phyloP scores from a whole-genome alignment of 306 rosid genomes.

The Cucurbita maxima region DNA sequence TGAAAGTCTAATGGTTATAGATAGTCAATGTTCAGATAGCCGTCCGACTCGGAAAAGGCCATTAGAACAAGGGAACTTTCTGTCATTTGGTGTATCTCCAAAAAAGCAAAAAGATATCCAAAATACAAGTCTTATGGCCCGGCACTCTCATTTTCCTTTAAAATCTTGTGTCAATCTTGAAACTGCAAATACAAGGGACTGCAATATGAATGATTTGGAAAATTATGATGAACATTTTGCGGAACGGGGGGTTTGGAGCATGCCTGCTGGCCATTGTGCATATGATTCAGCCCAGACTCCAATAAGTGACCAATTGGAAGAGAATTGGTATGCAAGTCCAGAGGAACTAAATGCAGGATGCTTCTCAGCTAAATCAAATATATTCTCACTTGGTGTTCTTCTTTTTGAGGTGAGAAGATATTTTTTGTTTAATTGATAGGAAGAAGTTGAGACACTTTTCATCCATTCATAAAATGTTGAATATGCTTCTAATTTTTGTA shows the following conservation, averaged over 20 bases:
- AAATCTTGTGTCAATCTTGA: slow-evolving; percentile 19
- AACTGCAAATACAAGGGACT: slow-evolving; percentile 23
- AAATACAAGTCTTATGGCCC: slow-evolving; percentile 16
- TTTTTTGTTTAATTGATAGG: not conserved
- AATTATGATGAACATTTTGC: slow-evolving; percentile 25
- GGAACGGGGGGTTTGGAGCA: slow-evolving; percentile 26
- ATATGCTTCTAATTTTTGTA: not conserved
- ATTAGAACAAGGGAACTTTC: slow-evolving; percentile 29
- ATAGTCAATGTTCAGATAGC: slow-evolving; percentile 22
- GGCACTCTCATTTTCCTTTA: slow-evolving; percentile 28
- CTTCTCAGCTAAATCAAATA: slow-evolving; percentile 54
- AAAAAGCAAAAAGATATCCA: slow-evolving; percentile 47
- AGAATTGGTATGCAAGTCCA: slow-evolving; percentile 73
- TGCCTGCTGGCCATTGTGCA: slow-evolving; percentile 26
- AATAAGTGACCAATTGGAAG: slow-evolving; percentile 42
- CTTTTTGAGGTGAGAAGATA: slow-evolving; percentile 71
- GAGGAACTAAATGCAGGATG: slow-evolving; percentile 45
- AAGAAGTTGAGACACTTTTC: not conserved
- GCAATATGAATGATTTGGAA: slow-evolving; percentile 19
- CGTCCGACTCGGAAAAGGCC: slow-evolving; percentile 33
- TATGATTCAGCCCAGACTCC: slow-evolving; percentile 25
- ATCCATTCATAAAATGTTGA: not conserved
- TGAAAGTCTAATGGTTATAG: slow-evolving; percentile 24
- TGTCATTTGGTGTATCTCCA: slow-evolving; percentile 24
- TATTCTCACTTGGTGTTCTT: slow-evolving; percentile 75